Conservation (phyloP, 2,329 filamentous ascomycete species). For the Phialophora chinensis region DNA sequence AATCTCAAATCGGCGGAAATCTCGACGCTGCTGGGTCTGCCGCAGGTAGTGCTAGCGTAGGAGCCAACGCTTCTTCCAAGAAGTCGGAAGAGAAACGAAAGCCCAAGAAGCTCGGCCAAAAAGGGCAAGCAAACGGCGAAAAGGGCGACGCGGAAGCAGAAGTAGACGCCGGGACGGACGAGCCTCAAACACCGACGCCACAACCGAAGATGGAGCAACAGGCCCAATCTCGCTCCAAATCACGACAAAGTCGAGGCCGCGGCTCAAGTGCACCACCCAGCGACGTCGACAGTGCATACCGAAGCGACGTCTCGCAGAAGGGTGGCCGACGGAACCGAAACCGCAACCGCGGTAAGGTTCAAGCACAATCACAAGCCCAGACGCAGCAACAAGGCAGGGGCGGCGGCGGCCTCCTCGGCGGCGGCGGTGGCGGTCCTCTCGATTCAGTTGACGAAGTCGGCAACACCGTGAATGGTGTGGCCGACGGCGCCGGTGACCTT, state of each 20-base stretch:
- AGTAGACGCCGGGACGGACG: slow-evolving; percentile 17
- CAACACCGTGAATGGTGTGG: slow-evolving; percentile 55
- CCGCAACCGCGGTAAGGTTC: slow-evolving; percentile 45
- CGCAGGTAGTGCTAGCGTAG: slow-evolving; percentile 44
- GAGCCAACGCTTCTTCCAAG: slow-evolving; percentile 42
- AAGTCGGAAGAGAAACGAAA: slow-evolving; percentile 43
- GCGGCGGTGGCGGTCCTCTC: slow-evolving; percentile 52
- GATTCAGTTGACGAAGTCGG: slow-evolving; percentile 64
- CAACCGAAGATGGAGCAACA: slow-evolving; percentile 37
- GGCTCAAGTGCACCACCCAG: slow-evolving; percentile 47
- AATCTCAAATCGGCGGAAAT: slow-evolving; percentile 45
- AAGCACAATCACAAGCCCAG: slow-evolving; percentile 53
- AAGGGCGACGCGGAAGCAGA: slow-evolving; percentile 41
- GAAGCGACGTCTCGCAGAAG: slow-evolving; percentile 61
- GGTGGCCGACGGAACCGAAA: slow-evolving; percentile 60
- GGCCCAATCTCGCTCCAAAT: slow-evolving; percentile 37
- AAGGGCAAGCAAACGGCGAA: slow-evolving; percentile 40
- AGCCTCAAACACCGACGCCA: slow-evolving; percentile 30
- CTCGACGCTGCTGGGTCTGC: slow-evolving; percentile 44
- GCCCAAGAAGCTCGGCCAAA: slow-evolving; percentile 40
- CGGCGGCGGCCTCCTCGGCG: slow-evolving; percentile 45
- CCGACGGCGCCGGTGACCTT: slow-evolving; percentile 56
- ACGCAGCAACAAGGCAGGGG: slow-evolving; percentile 51
- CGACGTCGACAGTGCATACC: slow-evolving; percentile 61
- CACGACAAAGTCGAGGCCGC: slow-evolving; percentile 38